Conservation (phyloP, 768 basidiomycete species). For the Rhizopogon vesiculosus region DNA sequence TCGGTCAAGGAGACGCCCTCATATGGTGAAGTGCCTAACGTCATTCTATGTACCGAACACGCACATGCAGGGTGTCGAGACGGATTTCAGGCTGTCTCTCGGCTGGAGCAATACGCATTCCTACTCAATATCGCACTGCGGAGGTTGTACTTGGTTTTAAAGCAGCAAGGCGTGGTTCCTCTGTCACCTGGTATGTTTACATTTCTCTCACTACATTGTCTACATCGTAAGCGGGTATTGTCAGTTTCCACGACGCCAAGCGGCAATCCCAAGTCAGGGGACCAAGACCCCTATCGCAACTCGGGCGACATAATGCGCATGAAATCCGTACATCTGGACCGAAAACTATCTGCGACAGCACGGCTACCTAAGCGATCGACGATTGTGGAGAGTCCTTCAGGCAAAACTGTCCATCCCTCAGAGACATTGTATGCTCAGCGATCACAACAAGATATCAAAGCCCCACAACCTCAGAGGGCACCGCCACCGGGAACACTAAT, state of each 20-base stretch:
- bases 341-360: constrained; percentile 92
- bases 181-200: constrained; percentile 58
- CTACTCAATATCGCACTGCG: constrained; percentile 92
- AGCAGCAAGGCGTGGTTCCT: constrained; percentile 89
- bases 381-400: constrained; percentile 91
- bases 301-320: constrained; percentile 90
- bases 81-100: constrained; percentile 89
- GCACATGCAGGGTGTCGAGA: constrained; percentile 57
- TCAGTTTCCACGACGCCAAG: constrained; percentile 30
- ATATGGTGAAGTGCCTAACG: constrained; percentile 68
- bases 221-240: constrained; percentile 7
- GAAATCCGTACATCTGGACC: constrained; percentile 91
- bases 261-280: constrained; percentile 26
- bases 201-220: constrained; percentile 1
- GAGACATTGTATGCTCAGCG: constrained; percentile 49
- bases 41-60: constrained; percentile 78
- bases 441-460: constrained; percentile 35
- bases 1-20: constrained; percentile 62
- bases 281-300: constrained; percentile 79
- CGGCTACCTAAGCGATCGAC: constrained; percentile 91
- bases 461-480: constrained; percentile 37
- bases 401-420: constrained; percentile 74
- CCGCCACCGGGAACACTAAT: constrained; percentile 29
- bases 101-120: constrained; percentile 97
- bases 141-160: constrained; percentile 80